Percentiles rank a stretch among this genome's conserved stretches.
Evolutionary conservation across 139 green algal species (phyloP).

Genomic region (Bryopsis sp.): DNA sequence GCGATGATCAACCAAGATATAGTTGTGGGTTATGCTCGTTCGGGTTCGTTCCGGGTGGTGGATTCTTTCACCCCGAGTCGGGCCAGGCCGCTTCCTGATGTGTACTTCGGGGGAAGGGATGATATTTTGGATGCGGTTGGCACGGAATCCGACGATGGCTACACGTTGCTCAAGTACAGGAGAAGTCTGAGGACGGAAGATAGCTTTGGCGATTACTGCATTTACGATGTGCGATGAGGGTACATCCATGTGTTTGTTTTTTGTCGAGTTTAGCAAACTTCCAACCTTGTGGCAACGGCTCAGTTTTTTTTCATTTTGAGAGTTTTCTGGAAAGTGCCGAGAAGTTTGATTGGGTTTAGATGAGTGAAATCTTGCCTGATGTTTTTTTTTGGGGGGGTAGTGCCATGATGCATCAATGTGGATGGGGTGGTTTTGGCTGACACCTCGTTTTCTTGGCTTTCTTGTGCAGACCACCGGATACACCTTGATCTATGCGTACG

Average conservation of each 20-base stretch:
- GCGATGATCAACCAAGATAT: slow-evolving; percentile 20
- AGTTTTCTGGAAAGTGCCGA: too few relatives aligned
- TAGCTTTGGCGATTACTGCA: slow-evolving; percentile 3
- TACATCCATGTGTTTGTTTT: too few relatives aligned
- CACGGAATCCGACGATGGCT: slow-evolving; percentile 1
- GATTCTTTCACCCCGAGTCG: slow-evolving; percentile 15
- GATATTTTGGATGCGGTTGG: slow-evolving; percentile 16
- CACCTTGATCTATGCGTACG: slow-evolving; percentile 7
- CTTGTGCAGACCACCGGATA: neutral
- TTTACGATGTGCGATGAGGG: too few relatives aligned
- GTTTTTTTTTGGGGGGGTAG: too few relatives aligned
- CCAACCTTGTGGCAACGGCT: too few relatives aligned
- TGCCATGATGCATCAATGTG: too few relatives aligned
- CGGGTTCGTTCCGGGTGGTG: slow-evolving; percentile 13
- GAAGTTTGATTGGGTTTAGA: too few relatives aligned
- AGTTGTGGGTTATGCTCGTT: neutral
- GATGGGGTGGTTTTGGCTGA: too few relatives aligned
- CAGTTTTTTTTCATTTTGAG: too few relatives aligned
- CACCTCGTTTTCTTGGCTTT: too few relatives aligned
- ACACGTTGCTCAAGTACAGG: slow-evolving; percentile 15
- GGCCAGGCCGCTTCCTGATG: slow-evolving; percentile 9
- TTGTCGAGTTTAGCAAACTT: too few relatives aligned
- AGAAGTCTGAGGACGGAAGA: neutral
- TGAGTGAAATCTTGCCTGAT: too few relatives aligned
- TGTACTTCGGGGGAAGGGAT: slow-evolving; percentile 8